Evolutionary conservation across 768 basidiomycete species (phyloP).

Genomic region (Mycena maculata): DNA sequence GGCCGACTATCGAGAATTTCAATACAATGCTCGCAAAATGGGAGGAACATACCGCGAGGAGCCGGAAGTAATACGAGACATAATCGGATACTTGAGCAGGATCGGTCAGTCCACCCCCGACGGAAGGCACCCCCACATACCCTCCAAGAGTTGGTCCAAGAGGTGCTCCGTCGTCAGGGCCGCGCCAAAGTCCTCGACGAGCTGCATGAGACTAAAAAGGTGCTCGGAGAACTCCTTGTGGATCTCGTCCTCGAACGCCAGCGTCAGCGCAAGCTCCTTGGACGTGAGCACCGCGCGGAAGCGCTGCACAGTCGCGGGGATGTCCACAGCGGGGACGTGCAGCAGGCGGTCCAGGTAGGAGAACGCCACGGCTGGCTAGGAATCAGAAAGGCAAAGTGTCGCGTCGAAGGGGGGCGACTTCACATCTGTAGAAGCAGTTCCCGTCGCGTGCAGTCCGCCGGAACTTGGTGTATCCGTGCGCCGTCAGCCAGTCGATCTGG

Average conservation of each 20-base stretch:
- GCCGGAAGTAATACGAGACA: constrained; percentile 82
- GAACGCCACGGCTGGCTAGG: constrained; percentile 76
- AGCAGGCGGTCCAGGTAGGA: constrained; percentile 83
- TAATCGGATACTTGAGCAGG: constrained; percentile 67
- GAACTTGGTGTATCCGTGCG: constrained; percentile 62
- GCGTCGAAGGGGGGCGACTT: constrained; percentile 36
- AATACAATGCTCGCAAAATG: background rate
- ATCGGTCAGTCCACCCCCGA: background rate
- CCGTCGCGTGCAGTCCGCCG: constrained; percentile 61
- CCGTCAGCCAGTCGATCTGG: constrained; percentile 80
- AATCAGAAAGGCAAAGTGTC: constrained; percentile 31
- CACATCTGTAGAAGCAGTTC: constrained; percentile 93
- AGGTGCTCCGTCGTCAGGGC: constrained; percentile 29
- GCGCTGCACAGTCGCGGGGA: constrained; percentile 22
- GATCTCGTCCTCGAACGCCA: constrained; percentile 30
- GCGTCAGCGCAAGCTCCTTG: constrained; percentile 15
- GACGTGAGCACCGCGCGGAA: constrained; percentile 28
- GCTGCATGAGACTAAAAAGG: constrained; percentile 21
- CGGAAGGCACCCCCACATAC: constrained; percentile 4
- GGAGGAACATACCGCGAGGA: constrained; percentile 67
- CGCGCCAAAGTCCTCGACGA: constrained; percentile 23
- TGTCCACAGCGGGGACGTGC: constrained; percentile 42
- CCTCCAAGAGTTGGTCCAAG: constrained; percentile 21
- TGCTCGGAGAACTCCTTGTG: constrained; percentile 34
- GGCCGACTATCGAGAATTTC: constrained; percentile 59